These are phyloP conservation scores for Oxyria digyna DNA, from an alignment of 148 eudicot genomes.

Conservation along the genomic window DNA sequence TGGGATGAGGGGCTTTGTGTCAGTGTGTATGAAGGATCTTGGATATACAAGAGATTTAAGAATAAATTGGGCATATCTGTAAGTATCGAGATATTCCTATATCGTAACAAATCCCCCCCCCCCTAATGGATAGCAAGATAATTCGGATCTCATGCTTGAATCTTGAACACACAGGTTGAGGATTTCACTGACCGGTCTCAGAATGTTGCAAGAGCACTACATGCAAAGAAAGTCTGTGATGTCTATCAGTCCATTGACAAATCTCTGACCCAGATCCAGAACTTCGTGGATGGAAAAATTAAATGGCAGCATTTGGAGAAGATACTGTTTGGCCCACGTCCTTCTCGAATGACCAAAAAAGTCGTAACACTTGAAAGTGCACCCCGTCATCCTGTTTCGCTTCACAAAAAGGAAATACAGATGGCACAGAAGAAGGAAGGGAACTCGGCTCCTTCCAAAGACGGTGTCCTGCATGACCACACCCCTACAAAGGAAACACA, in stretches of 20 bases:
- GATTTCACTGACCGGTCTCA: constrained; percentile 73
- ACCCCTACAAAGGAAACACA: neutral
- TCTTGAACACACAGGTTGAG: constrained; percentile 44
- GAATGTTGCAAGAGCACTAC: constrained; percentile 74
- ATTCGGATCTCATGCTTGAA: neutral
- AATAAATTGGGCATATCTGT: constrained; percentile 33
- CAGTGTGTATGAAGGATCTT: constrained; percentile 51
- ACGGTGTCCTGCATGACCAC: neutral
- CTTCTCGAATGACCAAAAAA: neutral
- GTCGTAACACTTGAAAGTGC: neutral
- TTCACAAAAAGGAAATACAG: neutral
- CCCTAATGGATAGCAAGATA: neutral
- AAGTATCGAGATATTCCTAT: constrained; percentile 12
- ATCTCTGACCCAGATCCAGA: constrained; percentile 27
- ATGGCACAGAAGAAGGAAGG: neutral
- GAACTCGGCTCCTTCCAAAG: neutral
- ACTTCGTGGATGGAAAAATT: constrained; percentile 36
- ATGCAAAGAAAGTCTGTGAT: constrained; percentile 15
- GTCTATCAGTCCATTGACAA: constrained; percentile 38
- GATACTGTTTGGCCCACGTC: constrained; percentile 35
- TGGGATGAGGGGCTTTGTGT: constrained; percentile 73
- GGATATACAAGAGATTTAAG: constrained; percentile 44
- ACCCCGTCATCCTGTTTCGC: neutral
- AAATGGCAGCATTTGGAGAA: constrained; percentile 23
- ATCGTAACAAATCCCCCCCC: neutral